Percentiles rank a stretch among this genome's conserved stretches.
These are phyloP conservation scores for Achaetomium macrosporum DNA, from an alignment of 2,329 filamentous ascomycete species.

Conservation along the genomic window DNA sequence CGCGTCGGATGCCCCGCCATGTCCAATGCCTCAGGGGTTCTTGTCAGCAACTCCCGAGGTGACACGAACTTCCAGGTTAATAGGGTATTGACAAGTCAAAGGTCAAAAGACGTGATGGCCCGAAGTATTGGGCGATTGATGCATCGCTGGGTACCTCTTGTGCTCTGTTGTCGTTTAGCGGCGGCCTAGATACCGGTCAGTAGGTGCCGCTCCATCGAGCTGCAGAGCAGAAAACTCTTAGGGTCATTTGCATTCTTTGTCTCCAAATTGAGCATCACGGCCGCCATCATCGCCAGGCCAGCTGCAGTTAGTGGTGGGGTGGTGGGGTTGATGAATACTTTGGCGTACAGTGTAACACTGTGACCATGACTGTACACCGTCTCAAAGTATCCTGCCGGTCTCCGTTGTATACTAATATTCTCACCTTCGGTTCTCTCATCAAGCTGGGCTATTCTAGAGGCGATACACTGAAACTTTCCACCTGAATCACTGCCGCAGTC, in stretches of 20 bases:
- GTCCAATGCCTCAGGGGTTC: too few relatives aligned
- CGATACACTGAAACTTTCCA: too few relatives aligned
- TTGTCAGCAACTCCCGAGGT: too few relatives aligned
- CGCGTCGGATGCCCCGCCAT: not conserved
- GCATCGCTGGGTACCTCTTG: too few relatives aligned
- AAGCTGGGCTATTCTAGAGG: too few relatives aligned
- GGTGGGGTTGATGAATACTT: not conserved
- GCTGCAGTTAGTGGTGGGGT: slow-evolving; percentile 7
- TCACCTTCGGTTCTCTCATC: too few relatives aligned
- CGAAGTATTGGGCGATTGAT: too few relatives aligned
- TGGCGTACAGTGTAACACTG: not conserved
- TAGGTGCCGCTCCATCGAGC: not conserved
- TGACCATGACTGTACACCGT: not conserved
- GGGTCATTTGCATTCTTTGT: slow-evolving; percentile 6
- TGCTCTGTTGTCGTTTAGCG: too few relatives aligned
- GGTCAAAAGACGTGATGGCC: too few relatives aligned
- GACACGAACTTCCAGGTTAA: too few relatives aligned
- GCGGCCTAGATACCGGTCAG: not conserved
- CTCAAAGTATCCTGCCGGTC: not conserved
- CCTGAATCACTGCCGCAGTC: too few relatives aligned
- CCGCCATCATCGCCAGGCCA: not conserved
- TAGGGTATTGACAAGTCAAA: too few relatives aligned
- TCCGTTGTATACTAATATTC: not conserved
- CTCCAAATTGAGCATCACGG: slow-evolving; percentile 1
- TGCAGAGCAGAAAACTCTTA: not conserved